Base-by-base conservation (phyloP, 805 yeast genomes). In the Middelhovenomyces tepae region DNA sequence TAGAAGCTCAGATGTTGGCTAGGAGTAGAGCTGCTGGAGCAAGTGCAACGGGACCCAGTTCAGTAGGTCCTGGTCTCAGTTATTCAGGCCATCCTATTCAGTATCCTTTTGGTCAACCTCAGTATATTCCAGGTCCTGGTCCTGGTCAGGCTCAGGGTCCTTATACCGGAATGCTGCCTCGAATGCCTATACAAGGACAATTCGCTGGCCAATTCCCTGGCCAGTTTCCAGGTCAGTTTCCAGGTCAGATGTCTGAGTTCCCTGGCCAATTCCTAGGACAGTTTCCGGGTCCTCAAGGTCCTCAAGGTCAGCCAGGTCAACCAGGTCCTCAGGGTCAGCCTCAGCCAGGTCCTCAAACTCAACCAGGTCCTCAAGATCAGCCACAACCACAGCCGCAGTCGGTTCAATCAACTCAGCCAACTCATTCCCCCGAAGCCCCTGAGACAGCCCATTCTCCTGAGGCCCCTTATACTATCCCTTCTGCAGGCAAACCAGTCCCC, bases 1-100 rank as follows among this genome's bases (percentile, higher is more conserved):
- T 86, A 43, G 95, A 86, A 59, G 84, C 94, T 6, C 84, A 75
- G 47, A 63, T 78, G 51, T 62, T 75, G 38, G 65, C 69, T 4
- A 63, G 67, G 36, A 68, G 60, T 36, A 48, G 48, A 6, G 16
- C 42, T 6, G 4, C 30, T 22, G 9, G 29, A 28, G 22, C 39
- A 22, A 22, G 28, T 6, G n/a, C 32, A 16, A 13, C 31, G 26
- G 6, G 23, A 8, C 11, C 35, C 17, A 16, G 5, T 20, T 5
- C 17, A 15, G 7, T 7, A 10, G 17, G 20, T 20, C 6, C 7
- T 15, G 19, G 17, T 26, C 20, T 9, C 19, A 9, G 17, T n/a
- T 16, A 14, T n/a, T 9, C 8, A 16, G 29, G 19, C n/a, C 17
- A 26, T 26, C 35, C 37, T 18, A 33, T 33, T 36, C 32, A 22